Base-by-base conservation (phyloP, 2,329 filamentous ascomycete species). In the Diaporthe citri region DNA sequence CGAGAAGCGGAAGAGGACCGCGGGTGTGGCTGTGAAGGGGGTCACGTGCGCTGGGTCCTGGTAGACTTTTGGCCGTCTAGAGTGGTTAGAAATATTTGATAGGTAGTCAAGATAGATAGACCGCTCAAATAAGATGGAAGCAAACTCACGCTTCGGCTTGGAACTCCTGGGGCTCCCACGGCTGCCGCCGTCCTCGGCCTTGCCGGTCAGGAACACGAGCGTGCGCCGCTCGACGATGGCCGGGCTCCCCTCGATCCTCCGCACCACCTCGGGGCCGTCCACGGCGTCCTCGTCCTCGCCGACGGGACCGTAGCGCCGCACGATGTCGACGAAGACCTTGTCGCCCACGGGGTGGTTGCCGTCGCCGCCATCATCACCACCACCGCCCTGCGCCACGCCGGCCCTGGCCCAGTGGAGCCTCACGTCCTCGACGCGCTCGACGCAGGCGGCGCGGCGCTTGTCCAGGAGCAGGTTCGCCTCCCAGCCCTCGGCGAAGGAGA, bases 1-100 rank as follows among this genome's bases (percentile, higher is more conserved):
- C 28, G 94, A 97, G 87, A 96, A 98, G 75, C 96, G 92, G 85
- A 97, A 98, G 72, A 99, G 91, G 6, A 98, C 89, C 6, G 89
- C 86, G 3, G 90, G 87, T 3, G 92, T 92, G 0, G 95, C 95
- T 0, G 85, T 89, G 34, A 98, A 84, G 0, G 81, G 80, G 76
- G 84, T 83, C 15, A 39, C n/a, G 48, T 55, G 34, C 22, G 81
- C 81, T 10, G 86, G 82, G 0, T 79, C 55, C 71, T 82, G 80
- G 39, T 82, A 82, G 69, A 82, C 85, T 86, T 39, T 56, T 22
- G 2, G n/a, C 7, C 28, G 4, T 25, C 17, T 41, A n/a, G 39
- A 6, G 46, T 41, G 34, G 6, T 55, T 55, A 69, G 64, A 3
- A 28, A 34, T 57, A 20, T 13, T 2, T 25, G 4, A 4, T 31